These are phyloP conservation scores for Ceratocystis lukuohia DNA, from an alignment of 2,329 filamentous ascomycete genomes.

Conservation along the genomic window DNA sequence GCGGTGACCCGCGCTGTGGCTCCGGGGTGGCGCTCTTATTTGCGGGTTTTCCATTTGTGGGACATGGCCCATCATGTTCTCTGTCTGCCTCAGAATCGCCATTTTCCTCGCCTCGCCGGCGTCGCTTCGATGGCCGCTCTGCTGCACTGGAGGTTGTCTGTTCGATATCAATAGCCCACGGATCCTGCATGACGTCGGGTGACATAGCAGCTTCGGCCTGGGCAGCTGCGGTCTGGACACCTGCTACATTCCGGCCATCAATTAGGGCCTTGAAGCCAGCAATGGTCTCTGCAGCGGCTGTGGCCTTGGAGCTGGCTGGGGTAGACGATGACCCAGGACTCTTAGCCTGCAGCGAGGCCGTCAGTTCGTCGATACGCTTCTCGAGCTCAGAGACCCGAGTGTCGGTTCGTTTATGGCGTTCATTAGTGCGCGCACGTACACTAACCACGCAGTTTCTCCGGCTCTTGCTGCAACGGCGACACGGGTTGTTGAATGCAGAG, in stretches of 20 bases:
- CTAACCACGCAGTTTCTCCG: constrained; percentile 67
- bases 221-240: background rate
- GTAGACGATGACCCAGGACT: background rate
- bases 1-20: constrained; percentile 18
- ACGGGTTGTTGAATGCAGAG: constrained; percentile 41
- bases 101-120: background rate
- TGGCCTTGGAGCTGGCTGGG: constrained; percentile 22
- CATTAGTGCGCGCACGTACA: constrained; percentile 45
- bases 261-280: constrained; percentile 22
- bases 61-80: background rate
- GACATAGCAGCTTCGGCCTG: constrained; percentile 6
- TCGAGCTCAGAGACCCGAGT: constrained; percentile 80
- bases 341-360: constrained; percentile 56
- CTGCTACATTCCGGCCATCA: constrained; percentile 15
- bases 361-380: constrained; percentile 82
- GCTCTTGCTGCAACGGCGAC: constrained; percentile 67
- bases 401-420: constrained; percentile 85
- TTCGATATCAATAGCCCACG: constrained; percentile 21
- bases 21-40: constrained; percentile 13
- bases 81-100: background rate
- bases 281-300: constrained; percentile 18
- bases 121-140: constrained; percentile 15
- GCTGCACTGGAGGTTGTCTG: background rate
- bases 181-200: constrained; percentile 24
- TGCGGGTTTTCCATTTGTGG: background rate